Base-by-base conservation (phyloP, 306 rosid genomes). In the Castanea crenata region DNA sequence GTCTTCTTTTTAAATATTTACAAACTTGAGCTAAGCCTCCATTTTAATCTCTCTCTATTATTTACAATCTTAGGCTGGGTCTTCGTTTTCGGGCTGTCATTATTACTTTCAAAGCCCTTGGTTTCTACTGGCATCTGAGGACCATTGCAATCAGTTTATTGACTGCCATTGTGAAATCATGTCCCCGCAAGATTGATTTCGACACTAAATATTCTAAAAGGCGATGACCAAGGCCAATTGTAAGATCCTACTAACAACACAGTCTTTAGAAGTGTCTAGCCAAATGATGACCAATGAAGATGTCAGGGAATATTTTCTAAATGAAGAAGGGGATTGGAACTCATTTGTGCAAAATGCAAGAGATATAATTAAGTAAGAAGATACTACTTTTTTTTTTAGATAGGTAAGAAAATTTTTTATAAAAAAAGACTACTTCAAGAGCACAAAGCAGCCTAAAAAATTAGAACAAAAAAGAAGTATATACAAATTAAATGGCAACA, bases 21-120 rank as follows among this genome's bases (percentile, higher is more conserved):
- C 97, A 90, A 49, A 78, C 90, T 86, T 90, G 92, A 88, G 91
- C 56, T 84, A 93, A 89, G 91, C 90, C 82, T 81, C 90, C 86
- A 31, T 83, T 87, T 88, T 69, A 83, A 84, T 89, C 87, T 84
- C 91, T 88, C 97, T 86, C 78, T 87, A 83, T 88, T 90, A 95
- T 90, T 87, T 93, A 95, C 98, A 95, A 67, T 80, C 90, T 87
- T 89, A 87, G 5, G 92, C 86, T 35, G 89, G 85, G 85, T 72
- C 75, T 83, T 79, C 81, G 92, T 81, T 83, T 81, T 84, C 25
- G 86, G 82, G 86, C 80, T 78, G 82, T 84, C 89, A 83, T 82
- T 82, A 79, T 81, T 90, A 93, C 90, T 84, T 89, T 91, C 97
- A 87, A 54, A 74, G 80, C 83, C 86, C 82, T 44, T 79, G 55